Percentiles rank a stretch among this genome's conserved stretches.
Evolutionary conservation across 345 rosid genomes (phyloP).

Genomic region (Eucalyptus melliodora): DNA sequence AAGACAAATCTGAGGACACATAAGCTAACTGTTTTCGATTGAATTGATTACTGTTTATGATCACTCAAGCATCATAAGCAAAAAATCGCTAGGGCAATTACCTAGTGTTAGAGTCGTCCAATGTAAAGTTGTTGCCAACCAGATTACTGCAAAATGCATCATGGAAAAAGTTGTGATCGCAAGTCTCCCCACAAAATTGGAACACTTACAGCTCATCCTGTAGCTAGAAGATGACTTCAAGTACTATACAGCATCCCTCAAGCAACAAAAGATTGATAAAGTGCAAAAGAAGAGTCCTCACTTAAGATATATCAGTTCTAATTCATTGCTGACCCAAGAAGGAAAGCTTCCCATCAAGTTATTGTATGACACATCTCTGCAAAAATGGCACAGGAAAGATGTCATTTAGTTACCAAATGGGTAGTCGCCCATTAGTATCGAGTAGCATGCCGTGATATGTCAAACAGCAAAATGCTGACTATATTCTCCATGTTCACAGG

Average conservation of each 20-base stretch:
- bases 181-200: background rate
- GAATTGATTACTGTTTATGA: background rate
- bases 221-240: background rate
- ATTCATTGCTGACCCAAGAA: no score
- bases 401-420: no score
- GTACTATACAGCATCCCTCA: background rate
- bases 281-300: no score
- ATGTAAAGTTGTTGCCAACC: conserved; percentile 54
- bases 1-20: background rate
- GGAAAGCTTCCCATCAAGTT: no score
- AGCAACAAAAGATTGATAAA: background rate
- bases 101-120: conserved; percentile 27
- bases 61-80: background rate
- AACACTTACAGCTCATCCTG: background rate
- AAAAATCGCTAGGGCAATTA: background rate
- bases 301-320: no score
- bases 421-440: fast-evolving
- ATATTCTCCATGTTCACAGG: no score
- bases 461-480: no score
- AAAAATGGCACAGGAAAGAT: no score
- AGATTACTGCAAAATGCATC: conserved; percentile 42
- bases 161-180: background rate
- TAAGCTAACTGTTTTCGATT: no score
- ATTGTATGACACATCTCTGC: no score
- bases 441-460: no score